A percentile compares a stretch with the other conserved stretches of the same genome.
Evolutionary conservation across 1,284 basidiomycete species (phyloP).

Genomic region (Sporisorium scitamineum): DNA sequence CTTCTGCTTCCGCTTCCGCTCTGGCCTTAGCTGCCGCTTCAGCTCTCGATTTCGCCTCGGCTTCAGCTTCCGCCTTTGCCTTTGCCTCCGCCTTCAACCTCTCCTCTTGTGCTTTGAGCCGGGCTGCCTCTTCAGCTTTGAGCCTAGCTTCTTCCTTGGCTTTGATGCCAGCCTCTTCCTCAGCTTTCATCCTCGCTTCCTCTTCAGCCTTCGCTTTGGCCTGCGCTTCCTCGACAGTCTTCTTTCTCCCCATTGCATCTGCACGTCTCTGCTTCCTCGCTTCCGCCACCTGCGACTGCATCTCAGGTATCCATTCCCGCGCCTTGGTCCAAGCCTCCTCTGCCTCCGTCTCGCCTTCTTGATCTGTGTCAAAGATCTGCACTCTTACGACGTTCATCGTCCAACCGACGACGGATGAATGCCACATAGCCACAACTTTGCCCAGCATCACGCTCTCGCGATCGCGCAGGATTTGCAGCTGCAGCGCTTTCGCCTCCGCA

Average conservation of each 20-base stretch:
- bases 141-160: slow-evolving; percentile 5
- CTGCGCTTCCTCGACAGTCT: slow-evolving; percentile 7
- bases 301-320: slow-evolving; percentile 12
- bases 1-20: not conserved
- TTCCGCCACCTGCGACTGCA: not conserved
- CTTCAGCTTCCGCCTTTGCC: slow-evolving; percentile 9
- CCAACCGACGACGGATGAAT: slow-evolving; percentile 29
- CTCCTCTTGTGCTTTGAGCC: slow-evolving; percentile 9
- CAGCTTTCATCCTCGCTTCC: slow-evolving; percentile 2
- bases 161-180: slow-evolving; percentile 8
- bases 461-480: slow-evolving; percentile 17
- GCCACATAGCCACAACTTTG: slow-evolving; percentile 23
- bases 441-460: slow-evolving; percentile 14
- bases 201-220: slow-evolving; percentile 10
- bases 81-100: not conserved
- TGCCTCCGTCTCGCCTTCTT: not conserved
- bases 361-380: slow-evolving; percentile 17
- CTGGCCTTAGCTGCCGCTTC: not conserved
- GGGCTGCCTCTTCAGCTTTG: slow-evolving; percentile 3
- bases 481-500: not conserved
- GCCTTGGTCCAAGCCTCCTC: not conserved
- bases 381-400: slow-evolving; percentile 11
- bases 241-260: slow-evolving; percentile 14
- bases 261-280: slow-evolving; percentile 4
- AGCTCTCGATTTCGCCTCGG: not conserved